Percentiles rank a stretch among this genome's conserved stretches.
Conservation (phyloP, 192 early-diverging fungal genomes). For the Diversispora epigaea region DNA sequence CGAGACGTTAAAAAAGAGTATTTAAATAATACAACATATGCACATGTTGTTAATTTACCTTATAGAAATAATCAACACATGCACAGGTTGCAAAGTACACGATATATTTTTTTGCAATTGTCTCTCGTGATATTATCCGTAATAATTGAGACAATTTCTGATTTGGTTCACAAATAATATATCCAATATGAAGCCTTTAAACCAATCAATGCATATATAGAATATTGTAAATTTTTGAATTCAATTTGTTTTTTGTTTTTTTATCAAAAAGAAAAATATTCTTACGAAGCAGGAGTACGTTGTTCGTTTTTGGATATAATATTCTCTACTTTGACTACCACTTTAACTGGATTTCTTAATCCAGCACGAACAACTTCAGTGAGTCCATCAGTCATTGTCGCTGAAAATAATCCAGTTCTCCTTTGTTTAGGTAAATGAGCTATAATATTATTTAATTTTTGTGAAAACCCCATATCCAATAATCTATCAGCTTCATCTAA, state of each 20-base stretch:
- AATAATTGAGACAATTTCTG: slow-evolving; percentile 79
- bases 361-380: slow-evolving; percentile 81
- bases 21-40: too few relatives aligned
- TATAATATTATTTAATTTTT: slow-evolving; percentile 77
- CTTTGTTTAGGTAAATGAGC: slow-evolving; percentile 86
- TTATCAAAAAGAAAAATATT: neutral
- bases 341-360: slow-evolving; percentile 85
- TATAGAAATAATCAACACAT: slow-evolving; percentile 93
- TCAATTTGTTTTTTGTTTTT: slow-evolving; percentile 13
- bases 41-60: too few relatives aligned
- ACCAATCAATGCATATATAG: slow-evolving; percentile 22
- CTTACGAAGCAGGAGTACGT: slow-evolving; percentile 61
- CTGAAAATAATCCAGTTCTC: slow-evolving; percentile 93
- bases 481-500: slow-evolving; percentile 95
- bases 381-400: slow-evolving; percentile 93
- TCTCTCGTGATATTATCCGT: slow-evolving; percentile 58
- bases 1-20: too few relatives aligned
- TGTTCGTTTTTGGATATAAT: slow-evolving; percentile 51
- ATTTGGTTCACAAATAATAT: slow-evolving; percentile 73
- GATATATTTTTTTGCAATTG: slow-evolving; percentile 76
- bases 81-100: slow-evolving; percentile 96
- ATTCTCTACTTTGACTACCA: slow-evolving; percentile 87
- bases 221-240: neutral
- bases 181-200: slow-evolving; percentile 63
- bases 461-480: slow-evolving; percentile 92